Evolutionary conservation across 2,329 filamentous ascomycete species (phyloP), one percentile per base, ranked within the genome.

Genomic region (Paecilomyces sp.): DNA sequence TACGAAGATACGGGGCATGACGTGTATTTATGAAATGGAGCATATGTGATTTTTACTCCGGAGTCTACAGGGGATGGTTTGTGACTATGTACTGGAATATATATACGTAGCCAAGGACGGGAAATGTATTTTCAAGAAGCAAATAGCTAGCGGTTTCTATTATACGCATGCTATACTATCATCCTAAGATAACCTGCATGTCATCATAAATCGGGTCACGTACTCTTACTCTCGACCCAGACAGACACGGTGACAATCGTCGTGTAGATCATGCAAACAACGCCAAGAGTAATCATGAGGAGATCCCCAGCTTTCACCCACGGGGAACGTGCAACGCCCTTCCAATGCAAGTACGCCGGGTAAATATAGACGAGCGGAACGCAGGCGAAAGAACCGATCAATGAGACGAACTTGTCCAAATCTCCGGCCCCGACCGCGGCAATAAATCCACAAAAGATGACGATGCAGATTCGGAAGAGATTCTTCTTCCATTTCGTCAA

Each of bases 401-500:
- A 82, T 22, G 92, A 89, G 31, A 99, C 95, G 74, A 99, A 99
- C 76, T 97, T 97, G 79, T 99, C 94, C 58, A 99, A 79, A 75
- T 97, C 88, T 65, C 91, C 90, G 2, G 94, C 93, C 62, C 94
- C 94, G 51, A 88, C 87, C 91, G 92, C 99, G 1, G 93, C 93
- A 65, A 99, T 89, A 60, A 87, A 77, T 0, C 92, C 90, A 70
- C 94, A 97, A 24, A 94, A 76, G 68, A 90, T 85, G 56, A 97
- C 94, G 63, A 97, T 86, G 71, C 92, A 88, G 81, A 97, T 99
- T 59, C 94, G 88, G 80, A 96, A 99, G 34, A 89, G 80, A 68
- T 99, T 99, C 86, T 99, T 99, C 82, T 97, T 90, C 94, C 94
- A 99, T 80, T 99, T 99, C 81, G 99, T 96, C 71, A 90, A 93